Evolutionary conservation across 805 yeast species (phyloP).

Genomic region (Brettanomyces nanus): DNA sequence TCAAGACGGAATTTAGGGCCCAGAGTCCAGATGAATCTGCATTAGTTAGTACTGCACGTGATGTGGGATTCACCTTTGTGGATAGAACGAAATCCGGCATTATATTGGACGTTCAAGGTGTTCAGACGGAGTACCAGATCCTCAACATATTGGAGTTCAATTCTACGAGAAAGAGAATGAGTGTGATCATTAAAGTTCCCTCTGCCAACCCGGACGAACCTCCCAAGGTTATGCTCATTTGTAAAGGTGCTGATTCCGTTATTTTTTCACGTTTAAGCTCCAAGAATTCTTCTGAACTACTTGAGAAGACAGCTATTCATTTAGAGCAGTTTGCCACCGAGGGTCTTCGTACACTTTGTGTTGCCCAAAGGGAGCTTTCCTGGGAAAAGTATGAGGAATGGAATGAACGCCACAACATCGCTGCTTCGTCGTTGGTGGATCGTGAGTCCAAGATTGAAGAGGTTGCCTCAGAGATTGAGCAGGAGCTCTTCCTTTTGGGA

Average conservation of each 20-base stretch:
- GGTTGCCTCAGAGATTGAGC: conserved; percentile 67
- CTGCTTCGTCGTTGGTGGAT: conserved; percentile 50
- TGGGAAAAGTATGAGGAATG: conserved; percentile 58
- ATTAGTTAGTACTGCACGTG: conserved; percentile 72
- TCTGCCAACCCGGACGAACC: conserved; percentile 34
- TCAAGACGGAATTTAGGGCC: conserved; percentile 52
- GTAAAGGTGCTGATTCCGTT: conserved; percentile 82
- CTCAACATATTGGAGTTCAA: conserved; percentile 69
- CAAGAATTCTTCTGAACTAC: conserved; percentile 33
- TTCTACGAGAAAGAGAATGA: conserved; percentile 83
- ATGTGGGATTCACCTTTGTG: conserved; percentile 61
- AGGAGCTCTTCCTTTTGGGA: conserved; percentile 57
- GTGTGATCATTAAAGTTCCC: conserved; percentile 69
- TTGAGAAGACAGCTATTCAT: conserved; percentile 63
- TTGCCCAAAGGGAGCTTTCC: conserved; percentile 59
- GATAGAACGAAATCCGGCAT: conserved; percentile 64
- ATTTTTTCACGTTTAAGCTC: conserved; percentile 57
- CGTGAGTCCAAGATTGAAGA: conserved; percentile 69
- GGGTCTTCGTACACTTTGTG: conserved; percentile 75
- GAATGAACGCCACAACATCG: conserved; percentile 54
- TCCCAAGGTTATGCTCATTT: conserved; percentile 56
- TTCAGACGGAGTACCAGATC: conserved; percentile 60
- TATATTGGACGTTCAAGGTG: conserved; percentile 62
- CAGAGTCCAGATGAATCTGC: conserved; percentile 89
- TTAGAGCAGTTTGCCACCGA: conserved; percentile 75